A percentile compares a stretch with the other conserved stretches of the same genome.
These are phyloP conservation scores for Pythium volutum DNA, from an alignment of 352 stramenopile genomes.

Conservation along the genomic window DNA sequence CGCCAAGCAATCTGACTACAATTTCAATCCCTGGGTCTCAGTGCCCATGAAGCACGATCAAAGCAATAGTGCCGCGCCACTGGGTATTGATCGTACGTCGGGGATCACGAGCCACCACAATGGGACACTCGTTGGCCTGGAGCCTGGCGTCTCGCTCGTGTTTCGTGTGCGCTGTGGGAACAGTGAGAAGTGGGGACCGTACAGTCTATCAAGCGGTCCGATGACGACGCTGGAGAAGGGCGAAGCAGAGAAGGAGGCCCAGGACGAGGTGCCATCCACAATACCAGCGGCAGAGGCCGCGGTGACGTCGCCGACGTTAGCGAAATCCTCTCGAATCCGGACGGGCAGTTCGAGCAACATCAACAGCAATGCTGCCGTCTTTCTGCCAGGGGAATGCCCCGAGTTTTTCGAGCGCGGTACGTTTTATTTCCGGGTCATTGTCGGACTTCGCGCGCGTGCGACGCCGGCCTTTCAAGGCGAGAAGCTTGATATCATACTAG, in stretches of 20 bases:
- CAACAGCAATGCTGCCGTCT: slow-evolving; percentile 22
- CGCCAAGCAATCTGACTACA: slow-evolving; percentile 37
- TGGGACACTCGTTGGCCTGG: slow-evolving; percentile 36
- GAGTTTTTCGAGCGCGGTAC: slow-evolving; percentile 37
- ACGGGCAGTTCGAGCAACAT: no score
- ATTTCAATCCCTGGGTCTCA: slow-evolving; percentile 38
- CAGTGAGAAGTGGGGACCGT: slow-evolving; percentile 35
- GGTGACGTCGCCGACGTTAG: slow-evolving; percentile 1
- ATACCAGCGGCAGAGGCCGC: background rate
- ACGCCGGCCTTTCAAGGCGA: slow-evolving; percentile 29
- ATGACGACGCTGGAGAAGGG: slow-evolving; percentile 36
- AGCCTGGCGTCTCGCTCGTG: slow-evolving; percentile 31
- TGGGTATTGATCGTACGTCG: slow-evolving; percentile 17
- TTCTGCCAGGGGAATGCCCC: slow-evolving; percentile 38
- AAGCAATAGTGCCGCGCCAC: slow-evolving; percentile 1
- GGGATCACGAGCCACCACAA: slow-evolving; percentile 27
- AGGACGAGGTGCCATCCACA: background rate
- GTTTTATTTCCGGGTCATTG: slow-evolving; percentile 37
- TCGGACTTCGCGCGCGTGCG: slow-evolving; percentile 30
- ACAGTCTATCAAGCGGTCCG: slow-evolving; percentile 32
- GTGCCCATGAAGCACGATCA: slow-evolving; percentile 34
- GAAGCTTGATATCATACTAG: slow-evolving; percentile 31
- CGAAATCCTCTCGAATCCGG: background rate
- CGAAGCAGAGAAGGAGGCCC: slow-evolving; percentile 2
- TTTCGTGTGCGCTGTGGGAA: slow-evolving; percentile 40